Evolutionary conservation across 2,329 filamentous ascomycete genomes (phyloP).

Genomic region (Anthostomella pinea): DNA sequence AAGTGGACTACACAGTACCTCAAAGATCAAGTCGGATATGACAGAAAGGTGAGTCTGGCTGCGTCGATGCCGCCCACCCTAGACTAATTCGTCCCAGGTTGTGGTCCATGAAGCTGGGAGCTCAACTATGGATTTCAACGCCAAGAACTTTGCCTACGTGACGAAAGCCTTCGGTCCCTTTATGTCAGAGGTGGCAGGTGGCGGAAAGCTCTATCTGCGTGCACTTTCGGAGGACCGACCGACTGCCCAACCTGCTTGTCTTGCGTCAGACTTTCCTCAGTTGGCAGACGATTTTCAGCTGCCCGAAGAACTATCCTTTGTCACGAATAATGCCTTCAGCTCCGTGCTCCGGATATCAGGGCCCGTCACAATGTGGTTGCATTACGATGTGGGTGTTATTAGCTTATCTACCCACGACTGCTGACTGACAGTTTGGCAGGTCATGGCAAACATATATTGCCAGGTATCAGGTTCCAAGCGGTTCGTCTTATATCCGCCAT

Average conservation of each 20-base stretch:
- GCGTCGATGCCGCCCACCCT: too few species aligned
- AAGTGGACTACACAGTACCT: conserved; percentile 71
- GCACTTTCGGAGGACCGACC: conserved; percentile 70
- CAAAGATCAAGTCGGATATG: conserved; percentile 54
- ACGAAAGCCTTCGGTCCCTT: conserved; percentile 67
- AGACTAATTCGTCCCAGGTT: conserved; percentile 55
- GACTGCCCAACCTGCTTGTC: conserved; percentile 64
- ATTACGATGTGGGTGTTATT: conserved; percentile 66
- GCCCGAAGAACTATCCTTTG: conserved; percentile 57
- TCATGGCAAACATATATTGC: conserved; percentile 84
- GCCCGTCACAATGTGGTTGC: conserved; percentile 81
- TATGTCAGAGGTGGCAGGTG: conserved; percentile 55
- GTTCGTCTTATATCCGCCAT: conserved; percentile 74
- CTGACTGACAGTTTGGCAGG: conserved; percentile 40
- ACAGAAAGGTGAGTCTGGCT: conserved; percentile 52
- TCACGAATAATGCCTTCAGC: conserved; percentile 66
- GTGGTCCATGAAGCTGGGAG: conserved; percentile 68
- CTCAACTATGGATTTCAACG: conserved; percentile 73
- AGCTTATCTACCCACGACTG: background rate
- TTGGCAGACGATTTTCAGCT: conserved; percentile 69
- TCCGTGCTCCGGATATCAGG: conserved; percentile 79
- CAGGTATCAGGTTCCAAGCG: conserved; percentile 73
- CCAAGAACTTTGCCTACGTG: conserved; percentile 78
- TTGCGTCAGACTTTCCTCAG: conserved; percentile 68
- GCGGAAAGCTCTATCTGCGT: conserved; percentile 71